phyloP scores from a whole-genome alignment of 2,329 filamentous ascomycete species.

The Fusarium armeniacum region DNA sequence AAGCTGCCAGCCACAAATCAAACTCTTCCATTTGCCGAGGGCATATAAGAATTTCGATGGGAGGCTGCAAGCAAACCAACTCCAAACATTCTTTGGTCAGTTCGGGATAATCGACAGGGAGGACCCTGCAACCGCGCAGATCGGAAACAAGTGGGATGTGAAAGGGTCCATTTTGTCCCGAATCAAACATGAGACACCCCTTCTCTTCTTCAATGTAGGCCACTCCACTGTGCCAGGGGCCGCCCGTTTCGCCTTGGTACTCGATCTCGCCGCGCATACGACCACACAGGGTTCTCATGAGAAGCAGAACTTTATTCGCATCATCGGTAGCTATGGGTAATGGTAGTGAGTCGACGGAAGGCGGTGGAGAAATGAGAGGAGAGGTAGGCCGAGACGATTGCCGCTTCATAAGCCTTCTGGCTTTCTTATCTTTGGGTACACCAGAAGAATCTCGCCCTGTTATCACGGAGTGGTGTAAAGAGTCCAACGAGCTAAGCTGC shows the following conservation, averaged over 20 bases:
- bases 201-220: conserved; percentile 84
- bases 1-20: conserved; percentile 83
- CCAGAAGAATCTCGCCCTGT: conserved; percentile 54
- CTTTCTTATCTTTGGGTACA: conserved; percentile 59
- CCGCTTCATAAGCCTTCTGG: conserved; percentile 68
- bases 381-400: conserved; percentile 70
- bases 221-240: conserved; percentile 77
- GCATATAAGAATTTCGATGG: conserved; percentile 74
- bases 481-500: conserved; percentile 58
- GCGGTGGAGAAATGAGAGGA: conserved; percentile 66
- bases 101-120: conserved; percentile 65
- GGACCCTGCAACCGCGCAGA: conserved; percentile 79
- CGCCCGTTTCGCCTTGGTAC: conserved; percentile 73
- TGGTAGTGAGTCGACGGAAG: conserved; percentile 72
- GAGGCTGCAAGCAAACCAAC: conserved; percentile 65
- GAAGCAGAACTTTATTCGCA: conserved; percentile 76
- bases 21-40: conserved; percentile 75
- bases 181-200: conserved; percentile 81
- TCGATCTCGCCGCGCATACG: conserved; percentile 84
- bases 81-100: conserved; percentile 66
- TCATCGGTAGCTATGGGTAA: conserved; percentile 74
- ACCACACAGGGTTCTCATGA: conserved; percentile 84
- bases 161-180: conserved; percentile 74
- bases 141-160: conserved; percentile 79
- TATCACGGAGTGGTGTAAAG: conserved; percentile 60